Evolutionary conservation across 2,329 filamentous ascomycete genomes (phyloP).

Genomic region (Colletotrichum higginsianum): DNA sequence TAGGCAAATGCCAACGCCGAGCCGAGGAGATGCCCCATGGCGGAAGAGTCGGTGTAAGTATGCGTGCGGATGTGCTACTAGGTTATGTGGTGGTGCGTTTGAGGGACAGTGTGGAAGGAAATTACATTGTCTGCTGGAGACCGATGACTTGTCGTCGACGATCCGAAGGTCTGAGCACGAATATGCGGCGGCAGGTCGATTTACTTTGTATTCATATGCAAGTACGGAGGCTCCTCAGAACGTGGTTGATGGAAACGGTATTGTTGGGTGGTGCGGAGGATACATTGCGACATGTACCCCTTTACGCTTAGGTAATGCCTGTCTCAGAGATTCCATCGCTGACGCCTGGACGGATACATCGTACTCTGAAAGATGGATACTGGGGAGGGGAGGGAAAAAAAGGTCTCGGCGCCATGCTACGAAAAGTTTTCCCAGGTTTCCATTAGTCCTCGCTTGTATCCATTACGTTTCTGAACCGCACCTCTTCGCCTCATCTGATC

Average conservation of each 20-base stretch:
- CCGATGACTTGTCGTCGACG: constrained; percentile 12
- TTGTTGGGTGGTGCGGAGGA: background rate
- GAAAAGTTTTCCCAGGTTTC: constrained; percentile 41
- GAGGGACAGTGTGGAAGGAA: background rate
- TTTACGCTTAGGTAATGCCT: constrained; percentile 27
- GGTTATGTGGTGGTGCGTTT: background rate
- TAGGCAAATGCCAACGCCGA: background rate
- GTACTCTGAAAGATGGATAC: background rate
- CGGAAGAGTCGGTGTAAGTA: background rate
- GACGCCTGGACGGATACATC: too few relatives aligned
- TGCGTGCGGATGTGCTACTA: background rate
- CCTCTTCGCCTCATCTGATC: constrained; percentile 42
- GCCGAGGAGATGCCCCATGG: constrained; percentile 6
- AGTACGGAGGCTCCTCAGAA: constrained; percentile 3
- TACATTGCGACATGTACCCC: background rate
- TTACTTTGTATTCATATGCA: constrained; percentile 14
- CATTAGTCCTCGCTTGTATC: constrained; percentile 43
- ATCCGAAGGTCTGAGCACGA: constrained; percentile 2
- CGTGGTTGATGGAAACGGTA: background rate
- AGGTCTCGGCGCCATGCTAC: constrained; percentile 29
- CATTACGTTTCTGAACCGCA: constrained; percentile 49
- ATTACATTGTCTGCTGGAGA: constrained; percentile 3
- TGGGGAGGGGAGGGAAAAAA: background rate
- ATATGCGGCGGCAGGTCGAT: constrained; percentile 20
- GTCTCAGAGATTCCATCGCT: background rate